Evolutionary conservation across 2,329 filamentous ascomycete genomes (phyloP), one percentile per base, ranked within the genome.

Genomic region (Penicillium digitatum): DNA sequence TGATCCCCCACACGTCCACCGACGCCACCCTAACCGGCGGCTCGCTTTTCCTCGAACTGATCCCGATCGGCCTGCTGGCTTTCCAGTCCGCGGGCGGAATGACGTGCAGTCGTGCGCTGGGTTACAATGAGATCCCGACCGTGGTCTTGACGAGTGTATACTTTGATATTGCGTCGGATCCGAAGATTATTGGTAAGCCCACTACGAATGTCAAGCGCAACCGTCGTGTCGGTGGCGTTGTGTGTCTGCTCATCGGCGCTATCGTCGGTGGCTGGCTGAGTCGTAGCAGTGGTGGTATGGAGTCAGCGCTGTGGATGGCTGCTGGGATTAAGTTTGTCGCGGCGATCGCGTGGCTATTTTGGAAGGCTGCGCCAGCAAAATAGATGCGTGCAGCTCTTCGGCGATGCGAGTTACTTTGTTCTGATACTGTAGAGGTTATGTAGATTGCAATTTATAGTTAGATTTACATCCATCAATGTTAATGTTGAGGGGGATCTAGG

Each of bases 131-230:
- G 62, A 72, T 78, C 38, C 76, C 76, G 14, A 77, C 75, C 9
- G 75, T 77, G 16, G 76, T 78, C 6, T 60, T 78, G 59, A 78
- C 76, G 11, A 76, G 74, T 40, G 66, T 77, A 14, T 78, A 77
- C 56, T 76, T 75, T 59, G 76, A 78, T 56, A 71, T 78, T 43
- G 73, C 73, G 2, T 72, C 73, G 5, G 76, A 78, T 54, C 69
- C 73, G 12, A 70, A 69, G 39, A 59, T 76, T 26, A 59, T 60
- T 0, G 62, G 60, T 3, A 66, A 65, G 48, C 70, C 73, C n/a
- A 66, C 62, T 16, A 59, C 68, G 39, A 78, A 77, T 55, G 66
- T 67, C 5, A 75, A 74, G 61, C 64, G 72, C 26, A 71, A 74
- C 61, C 62, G 72, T 37, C 68, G 74, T 32, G 54, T 75, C 12